A percentile compares a stretch with the other conserved stretches of the same genome.
Conservation (phyloP, 805 yeast genomes). For the Starmera dryadoides region DNA sequence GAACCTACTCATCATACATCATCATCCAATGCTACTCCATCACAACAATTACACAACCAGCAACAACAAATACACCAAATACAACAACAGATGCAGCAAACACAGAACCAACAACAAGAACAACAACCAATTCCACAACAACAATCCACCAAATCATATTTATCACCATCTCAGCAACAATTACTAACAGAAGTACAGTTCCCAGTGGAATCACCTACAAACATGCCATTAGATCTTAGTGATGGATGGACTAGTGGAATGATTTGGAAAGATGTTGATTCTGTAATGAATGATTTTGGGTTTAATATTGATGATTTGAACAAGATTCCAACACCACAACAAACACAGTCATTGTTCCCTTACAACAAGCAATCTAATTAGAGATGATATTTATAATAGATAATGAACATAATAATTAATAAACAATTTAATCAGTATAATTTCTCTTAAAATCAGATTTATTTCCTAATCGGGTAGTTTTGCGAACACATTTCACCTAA, state of each 20-base stretch:
- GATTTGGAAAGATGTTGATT: conserved; percentile 71
- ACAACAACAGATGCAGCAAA: conserved; percentile 1
- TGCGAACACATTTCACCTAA: no score
- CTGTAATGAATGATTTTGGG: conserved; percentile 89
- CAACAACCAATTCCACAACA: neutral
- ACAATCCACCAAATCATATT: neutral
- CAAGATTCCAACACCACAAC: conserved; percentile 1
- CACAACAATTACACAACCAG: neutral
- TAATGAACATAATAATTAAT: no score
- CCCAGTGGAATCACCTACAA: conserved; percentile 14
- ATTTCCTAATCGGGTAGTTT: no score
- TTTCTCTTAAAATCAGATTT: no score
- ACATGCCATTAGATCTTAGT: conserved; percentile 23
- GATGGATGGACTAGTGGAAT: conserved; percentile 37
- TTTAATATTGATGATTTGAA: conserved; percentile 47
- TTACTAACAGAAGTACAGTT: conserved; percentile 9
- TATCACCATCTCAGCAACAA: neutral
- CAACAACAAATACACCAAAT: neutral
- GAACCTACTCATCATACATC: no score
- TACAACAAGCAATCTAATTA: neutral
- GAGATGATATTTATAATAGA: no score
- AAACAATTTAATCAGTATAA: no score
- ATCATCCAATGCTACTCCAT: neutral
- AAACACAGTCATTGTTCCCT: neutral
- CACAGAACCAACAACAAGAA: conserved; percentile 2